phyloP scores from a whole-genome alignment of 2,329 filamentous ascomycete genomes.

The Tolypocladium amazonense region DNA sequence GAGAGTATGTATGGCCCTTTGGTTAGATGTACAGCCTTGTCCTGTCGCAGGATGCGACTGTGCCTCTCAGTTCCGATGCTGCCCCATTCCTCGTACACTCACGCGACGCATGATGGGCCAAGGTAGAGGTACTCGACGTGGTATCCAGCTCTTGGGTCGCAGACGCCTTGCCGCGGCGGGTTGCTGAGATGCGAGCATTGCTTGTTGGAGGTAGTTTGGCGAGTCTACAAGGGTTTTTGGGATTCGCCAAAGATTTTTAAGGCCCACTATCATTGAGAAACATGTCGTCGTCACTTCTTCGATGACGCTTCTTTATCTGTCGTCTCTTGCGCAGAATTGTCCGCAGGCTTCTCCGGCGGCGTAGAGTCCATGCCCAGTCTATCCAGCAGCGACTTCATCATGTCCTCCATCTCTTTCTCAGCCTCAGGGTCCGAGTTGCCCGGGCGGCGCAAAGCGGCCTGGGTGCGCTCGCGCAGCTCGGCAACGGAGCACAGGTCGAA shows the following conservation, averaged over 20 bases:
- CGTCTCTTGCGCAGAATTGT: not conserved
- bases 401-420: slow-evolving; percentile 51
- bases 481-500: slow-evolving; percentile 64
- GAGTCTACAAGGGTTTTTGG: too few species aligned
- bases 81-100: too few species aligned
- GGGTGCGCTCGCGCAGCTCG: slow-evolving; percentile 49
- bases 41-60: not conserved
- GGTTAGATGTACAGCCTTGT: not conserved
- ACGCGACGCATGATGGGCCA: not conserved
- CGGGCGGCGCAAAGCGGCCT: slow-evolving; percentile 26
- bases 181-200: not conserved
- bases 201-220: not conserved
- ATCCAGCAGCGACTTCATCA: slow-evolving; percentile 49
- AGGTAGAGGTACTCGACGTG: not conserved
- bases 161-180: not conserved
- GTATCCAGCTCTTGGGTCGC: not conserved
- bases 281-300: not conserved
- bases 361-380: slow-evolving; percentile 26
- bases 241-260: not conserved
- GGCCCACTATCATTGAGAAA: not conserved
- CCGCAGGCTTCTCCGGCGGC: not conserved
- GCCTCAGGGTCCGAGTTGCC: slow-evolving; percentile 29
- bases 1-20: not conserved
- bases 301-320: not conserved
- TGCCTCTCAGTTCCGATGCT: not conserved